Evolutionary conservation across 495 filamentous ascomycete genomes (phyloP).

Genomic region (Saxophila tyrrhenica): DNA sequence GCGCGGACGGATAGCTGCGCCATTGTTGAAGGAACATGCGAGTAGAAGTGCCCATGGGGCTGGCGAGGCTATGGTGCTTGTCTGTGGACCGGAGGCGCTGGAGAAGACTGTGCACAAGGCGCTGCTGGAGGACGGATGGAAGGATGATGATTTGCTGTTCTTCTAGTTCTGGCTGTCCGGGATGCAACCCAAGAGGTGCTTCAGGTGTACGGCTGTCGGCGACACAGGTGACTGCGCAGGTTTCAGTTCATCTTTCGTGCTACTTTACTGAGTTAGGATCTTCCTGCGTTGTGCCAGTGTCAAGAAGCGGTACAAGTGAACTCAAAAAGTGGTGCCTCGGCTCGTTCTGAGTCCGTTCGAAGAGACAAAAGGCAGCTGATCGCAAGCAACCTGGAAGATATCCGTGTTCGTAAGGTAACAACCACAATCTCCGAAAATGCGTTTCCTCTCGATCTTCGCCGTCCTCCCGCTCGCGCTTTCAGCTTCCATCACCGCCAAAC

Average conservation of each 20-base stretch:
- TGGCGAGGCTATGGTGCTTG: slow-evolving; percentile 54
- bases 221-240: too few species aligned
- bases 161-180: too few species aligned
- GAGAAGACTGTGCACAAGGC: slow-evolving; percentile 56
- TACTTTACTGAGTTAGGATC: too few species aligned
- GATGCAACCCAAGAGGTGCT: too few species aligned
- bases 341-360: background rate
- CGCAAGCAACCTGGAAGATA: background rate
- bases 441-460: background rate
- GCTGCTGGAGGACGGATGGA: slow-evolving; percentile 63
- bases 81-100: slow-evolving; percentile 75
- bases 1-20: slow-evolving; percentile 54
- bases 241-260: too few species aligned
- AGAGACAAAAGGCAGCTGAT: background rate
- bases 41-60: background rate
- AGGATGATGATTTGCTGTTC: slow-evolving; percentile 68
- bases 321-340: background rate
- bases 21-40: slow-evolving; percentile 38
- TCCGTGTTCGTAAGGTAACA: background rate
- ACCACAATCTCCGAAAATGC: too few species aligned
- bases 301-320: too few species aligned
- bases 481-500: background rate
- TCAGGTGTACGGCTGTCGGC: too few species aligned
- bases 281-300: too few species aligned
- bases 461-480: background rate